These are phyloP conservation scores for Huiozyma naganishii DNA, from an alignment of 805 yeast species.

Conservation along the genomic window DNA sequence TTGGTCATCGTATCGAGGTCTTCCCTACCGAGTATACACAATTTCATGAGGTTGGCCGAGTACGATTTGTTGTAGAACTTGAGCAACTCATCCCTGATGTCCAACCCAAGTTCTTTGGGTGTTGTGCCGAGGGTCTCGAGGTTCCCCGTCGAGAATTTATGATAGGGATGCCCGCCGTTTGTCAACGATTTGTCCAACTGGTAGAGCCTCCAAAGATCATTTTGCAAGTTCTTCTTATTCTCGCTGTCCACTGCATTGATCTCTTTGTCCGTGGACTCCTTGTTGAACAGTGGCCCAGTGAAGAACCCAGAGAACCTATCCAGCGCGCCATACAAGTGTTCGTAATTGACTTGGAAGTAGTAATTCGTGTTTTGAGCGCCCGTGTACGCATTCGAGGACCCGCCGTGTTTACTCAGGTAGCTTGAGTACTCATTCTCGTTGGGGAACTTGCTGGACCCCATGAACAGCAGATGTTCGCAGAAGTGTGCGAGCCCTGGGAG, in stretches of 20 bases:
- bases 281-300: slow-evolving; percentile 66
- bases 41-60: slow-evolving; percentile 80
- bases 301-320: slow-evolving; percentile 92
- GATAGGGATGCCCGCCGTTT: slow-evolving; percentile 70
- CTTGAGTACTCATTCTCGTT: slow-evolving; percentile 68
- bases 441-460: slow-evolving; percentile 75
- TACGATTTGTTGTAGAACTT: slow-evolving; percentile 64
- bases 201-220: slow-evolving; percentile 77
- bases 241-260: slow-evolving; percentile 93
- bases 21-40: slow-evolving; percentile 78
- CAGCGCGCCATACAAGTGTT: slow-evolving; percentile 72
- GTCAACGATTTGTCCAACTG: slow-evolving; percentile 73
- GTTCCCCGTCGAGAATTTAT: slow-evolving; percentile 88
- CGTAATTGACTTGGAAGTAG: slow-evolving; percentile 72
- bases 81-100: slow-evolving; percentile 73
- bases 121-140: slow-evolving; percentile 55
- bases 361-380: slow-evolving; percentile 83
- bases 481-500: slow-evolving; percentile 75
- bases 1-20: slow-evolving; percentile 55
- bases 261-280: slow-evolving; percentile 78
- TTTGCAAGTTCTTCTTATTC: slow-evolving; percentile 87
- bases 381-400: slow-evolving; percentile 87
- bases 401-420: slow-evolving; percentile 74
- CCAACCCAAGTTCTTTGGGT: slow-evolving; percentile 50
- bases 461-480: slow-evolving; percentile 60